Evolutionary conservation across 495 filamentous ascomycete species (phyloP).

Genomic region (Baudoinia panamericana): DNA sequence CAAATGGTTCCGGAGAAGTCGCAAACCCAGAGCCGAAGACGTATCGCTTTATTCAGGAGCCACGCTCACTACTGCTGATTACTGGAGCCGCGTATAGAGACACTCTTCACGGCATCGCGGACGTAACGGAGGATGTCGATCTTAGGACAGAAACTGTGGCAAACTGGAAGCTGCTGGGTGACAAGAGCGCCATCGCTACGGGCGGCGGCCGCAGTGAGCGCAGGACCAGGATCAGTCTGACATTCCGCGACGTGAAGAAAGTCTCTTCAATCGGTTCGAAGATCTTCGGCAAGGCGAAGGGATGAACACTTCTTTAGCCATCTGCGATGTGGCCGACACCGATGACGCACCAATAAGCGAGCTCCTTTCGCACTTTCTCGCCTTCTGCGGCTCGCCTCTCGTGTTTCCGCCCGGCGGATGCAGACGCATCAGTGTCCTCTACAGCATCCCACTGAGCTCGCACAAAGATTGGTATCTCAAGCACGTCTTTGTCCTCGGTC

Average conservation of each 20-base stretch:
- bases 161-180: conserved; percentile 72
- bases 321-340: conserved; percentile 61
- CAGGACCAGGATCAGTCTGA: conserved; percentile 65
- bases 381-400: conserved; percentile 35
- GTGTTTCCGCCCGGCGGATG: conserved; percentile 35
- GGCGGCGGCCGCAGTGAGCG: conserved; percentile 44
- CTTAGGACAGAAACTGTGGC: conserved; percentile 43
- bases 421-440: conserved; percentile 43
- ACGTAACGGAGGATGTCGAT: conserved; percentile 27
- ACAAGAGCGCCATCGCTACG: conserved; percentile 40
- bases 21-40: conserved; percentile 6
- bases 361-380: conserved; percentile 54
- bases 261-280: conserved; percentile 35
- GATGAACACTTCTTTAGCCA: too few relatives aligned
- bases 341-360: conserved; percentile 91
- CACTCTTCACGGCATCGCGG: conserved; percentile 31
- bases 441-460: conserved; percentile 85
- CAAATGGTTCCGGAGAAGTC: conserved; percentile 1
- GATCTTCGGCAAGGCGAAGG: conserved; percentile 17
- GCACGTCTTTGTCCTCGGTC: conserved; percentile 54
- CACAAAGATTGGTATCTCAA: conserved; percentile 91
- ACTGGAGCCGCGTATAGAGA: conserved; percentile 26
- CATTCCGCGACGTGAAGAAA: conserved; percentile 84
- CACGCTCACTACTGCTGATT: conserved; percentile 38
- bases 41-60: conserved; percentile 75